A percentile compares a stretch with the other conserved stretches of the same genome.
These are phyloP conservation scores for Phytophthora melonis DNA, from an alignment of 352 stramenopile genomes.

Conservation along the genomic window DNA sequence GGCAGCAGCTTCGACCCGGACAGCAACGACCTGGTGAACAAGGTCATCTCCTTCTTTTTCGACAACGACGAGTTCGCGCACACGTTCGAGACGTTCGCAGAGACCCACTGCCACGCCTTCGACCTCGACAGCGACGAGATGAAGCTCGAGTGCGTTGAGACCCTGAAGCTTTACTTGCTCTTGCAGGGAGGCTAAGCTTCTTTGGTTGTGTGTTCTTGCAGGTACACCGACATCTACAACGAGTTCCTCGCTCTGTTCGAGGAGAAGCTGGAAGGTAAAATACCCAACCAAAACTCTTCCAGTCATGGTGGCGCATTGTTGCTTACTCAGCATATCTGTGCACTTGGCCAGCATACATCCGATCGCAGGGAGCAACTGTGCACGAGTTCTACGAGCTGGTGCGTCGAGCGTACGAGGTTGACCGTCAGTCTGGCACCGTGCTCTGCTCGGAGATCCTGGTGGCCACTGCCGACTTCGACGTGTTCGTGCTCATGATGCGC, in stretches of 20 bases:
- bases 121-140: constrained; percentile 81
- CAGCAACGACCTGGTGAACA: constrained; percentile 53
- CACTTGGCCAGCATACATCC: constrained; percentile 60
- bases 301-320: background rate
- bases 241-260: constrained; percentile 80
- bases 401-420: constrained; percentile 58
- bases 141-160: constrained; percentile 70
- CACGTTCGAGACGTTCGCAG: constrained; percentile 77
- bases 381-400: constrained; percentile 77
- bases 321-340: background rate
- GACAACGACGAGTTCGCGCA: constrained; percentile 81
- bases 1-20: constrained; percentile 33
- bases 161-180: background rate
- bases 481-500: constrained; percentile 88
- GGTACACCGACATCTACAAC: constrained; percentile 87
- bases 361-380: constrained; percentile 61
- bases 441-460: constrained; percentile 83
- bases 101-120: constrained; percentile 68
- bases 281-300: background rate
- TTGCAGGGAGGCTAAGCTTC: constrained; percentile 5
- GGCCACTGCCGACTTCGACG: constrained; percentile 80
- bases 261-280: constrained; percentile 78
- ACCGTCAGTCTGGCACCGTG: constrained; percentile 70
- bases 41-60: constrained; percentile 84
- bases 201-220: constrained; percentile 22